Base-by-base conservation (phyloP, 352 stramenopile genomes). In the Phytophthora citricola region DNA sequence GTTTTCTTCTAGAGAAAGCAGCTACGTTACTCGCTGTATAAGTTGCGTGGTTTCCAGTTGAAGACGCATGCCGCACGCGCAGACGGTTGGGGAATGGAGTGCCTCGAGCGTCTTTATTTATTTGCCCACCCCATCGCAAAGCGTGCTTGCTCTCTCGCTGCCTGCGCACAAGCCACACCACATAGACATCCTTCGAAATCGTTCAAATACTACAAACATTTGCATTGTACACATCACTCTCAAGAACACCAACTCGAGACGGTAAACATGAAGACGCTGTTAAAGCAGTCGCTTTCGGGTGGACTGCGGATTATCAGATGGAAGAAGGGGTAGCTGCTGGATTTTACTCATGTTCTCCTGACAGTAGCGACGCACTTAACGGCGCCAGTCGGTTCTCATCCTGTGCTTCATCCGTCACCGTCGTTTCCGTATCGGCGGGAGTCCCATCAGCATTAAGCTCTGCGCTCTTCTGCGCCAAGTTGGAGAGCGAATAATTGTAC, bases 401-500 rank as follows among this genome's bases (percentile, higher is more conserved):
- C 32, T 81, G 65, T 49, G 61, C 34, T 9, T 67, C 54, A 8
- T 73, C 62, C 7, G 54, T 62, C n/a, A 56, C 56, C 8, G 27
- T 51, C 34, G 43, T 59, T 14, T 66, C 62, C 29, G 41, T 38
- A 44, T 75, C 63, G 15, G 40, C 58, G 3, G 61, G 36, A 5
- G 63, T 60, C 10, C 46, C 62, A 47, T 81, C 68, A 11, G 45
- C 58, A 44, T 70, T 82, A 52, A 81, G 65, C 59, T 92, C 83
- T 3, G 71, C 66, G 31, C 69, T 75, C 61, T 88, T 86, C 49
- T 85, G 79, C 17, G 71, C 71, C 55, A 90, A 56, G 34, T 75
- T 82, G 9, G 76, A 80, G 9, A 85, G 73, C 5, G 74, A 81
- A 69, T 90, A 91, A 58, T 90, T 87, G 67, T 92, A 87, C 80